Evolutionary conservation across 345 rosid genomes (phyloP), one percentile per base, ranked within the genome.

Genomic region (Citrus medica): DNA sequence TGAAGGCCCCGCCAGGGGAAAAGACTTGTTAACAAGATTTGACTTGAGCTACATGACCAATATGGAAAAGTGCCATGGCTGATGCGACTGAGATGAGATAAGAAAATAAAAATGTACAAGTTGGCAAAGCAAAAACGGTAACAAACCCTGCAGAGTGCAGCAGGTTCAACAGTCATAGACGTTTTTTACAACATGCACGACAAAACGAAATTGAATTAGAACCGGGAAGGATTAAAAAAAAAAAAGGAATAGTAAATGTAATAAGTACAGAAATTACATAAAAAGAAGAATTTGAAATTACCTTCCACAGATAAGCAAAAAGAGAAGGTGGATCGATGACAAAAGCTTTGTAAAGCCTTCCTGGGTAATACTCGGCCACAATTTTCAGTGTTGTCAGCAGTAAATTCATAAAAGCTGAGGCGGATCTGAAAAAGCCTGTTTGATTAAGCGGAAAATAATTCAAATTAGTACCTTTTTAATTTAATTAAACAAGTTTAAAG

Each of bases 341-440:
- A 78, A 96, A 94, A 76, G 93, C 88, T 79, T 86, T 88, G 88
- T 82, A 82, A 84, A 96, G 98, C 69, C 93, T 89, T 73, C 93
- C 88, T 0, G 99, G 99, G 59, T 96, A 92, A 81, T 90, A 81
- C 53, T 94, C 99, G 10, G 86, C 94, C 74, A 92, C 85, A 19
- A 92, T 86, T 82, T 92, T 96, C 87, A 94, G 90, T 28, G 97
- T 79, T 69, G 94, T 89, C 80, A 94, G 82, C 79, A 92, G 79
- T 46, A 87, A 67, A 83, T 92, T 96, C 88, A 89, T 88, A 80
- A 94, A 94, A 83, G 98, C 88, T 60, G 99, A 90, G 28, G 95
- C 98, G 48, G 98, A 96, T 86, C 98, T 91, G 97, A 88, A 91
- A 89, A 90, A 87, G 88, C 97, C 99, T 96, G 97, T 79, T 78